These are phyloP conservation scores for Acacia concinna DNA, from an alignment of 331 rosid species.

Conservation along the genomic window DNA sequence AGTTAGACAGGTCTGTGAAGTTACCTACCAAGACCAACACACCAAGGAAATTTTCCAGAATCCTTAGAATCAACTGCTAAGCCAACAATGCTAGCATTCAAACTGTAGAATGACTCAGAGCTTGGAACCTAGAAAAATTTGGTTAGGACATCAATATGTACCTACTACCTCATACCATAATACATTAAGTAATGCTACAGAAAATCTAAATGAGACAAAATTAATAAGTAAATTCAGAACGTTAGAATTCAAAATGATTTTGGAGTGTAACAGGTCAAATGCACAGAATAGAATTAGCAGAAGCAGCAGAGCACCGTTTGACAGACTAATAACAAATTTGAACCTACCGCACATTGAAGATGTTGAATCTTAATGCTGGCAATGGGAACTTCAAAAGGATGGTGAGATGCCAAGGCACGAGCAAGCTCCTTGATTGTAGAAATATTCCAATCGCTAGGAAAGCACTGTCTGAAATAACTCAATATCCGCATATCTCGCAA, in stretches of 20 bases:
- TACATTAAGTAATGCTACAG: conserved; percentile 5
- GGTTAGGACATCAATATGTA: not conserved
- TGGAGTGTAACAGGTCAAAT: conserved; percentile 2
- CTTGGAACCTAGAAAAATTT: conserved; percentile 63
- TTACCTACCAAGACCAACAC: conserved; percentile 87
- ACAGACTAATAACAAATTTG: conserved; percentile 22
- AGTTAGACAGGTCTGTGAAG: conserved; percentile 18
- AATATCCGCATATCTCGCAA: conserved; percentile 69
- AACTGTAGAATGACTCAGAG: conserved; percentile 62
- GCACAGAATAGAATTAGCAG: not conserved
- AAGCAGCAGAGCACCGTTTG: not conserved
- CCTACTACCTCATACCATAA: not conserved
- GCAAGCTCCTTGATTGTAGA: conserved; percentile 82
- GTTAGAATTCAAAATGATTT: not conserved
- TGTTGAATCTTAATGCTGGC: conserved; percentile 74
- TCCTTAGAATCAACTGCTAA: conserved; percentile 74
- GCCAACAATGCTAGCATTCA: conserved; percentile 87
- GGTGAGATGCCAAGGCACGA: conserved; percentile 71
- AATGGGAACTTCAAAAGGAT: conserved; percentile 91
- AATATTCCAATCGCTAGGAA: conserved; percentile 59
- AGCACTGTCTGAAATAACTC: conserved; percentile 90
- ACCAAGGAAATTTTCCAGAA: conserved; percentile 61
- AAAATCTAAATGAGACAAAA: conserved; percentile 8
- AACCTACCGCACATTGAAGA: conserved; percentile 76
- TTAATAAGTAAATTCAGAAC: not conserved